Base-by-base conservation (phyloP, 768 basidiomycete species). In the Mycena belliarum region DNA sequence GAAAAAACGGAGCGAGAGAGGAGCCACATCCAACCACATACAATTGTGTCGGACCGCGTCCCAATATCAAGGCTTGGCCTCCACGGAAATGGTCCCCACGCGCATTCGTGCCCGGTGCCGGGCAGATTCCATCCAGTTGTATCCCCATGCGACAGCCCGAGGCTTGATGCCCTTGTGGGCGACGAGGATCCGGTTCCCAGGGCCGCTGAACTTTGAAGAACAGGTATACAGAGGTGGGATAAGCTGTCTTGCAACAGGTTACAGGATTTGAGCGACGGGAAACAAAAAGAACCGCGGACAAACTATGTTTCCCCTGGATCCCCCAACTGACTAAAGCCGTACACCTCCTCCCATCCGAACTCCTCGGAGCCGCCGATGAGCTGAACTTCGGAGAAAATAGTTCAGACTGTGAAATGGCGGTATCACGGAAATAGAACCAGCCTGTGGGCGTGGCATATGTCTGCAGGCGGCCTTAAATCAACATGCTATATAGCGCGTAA, bases 251-350 rank as follows among this genome's bases (percentile, higher is more conserved):
- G n/a, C n/a, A n/a, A n/a, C n/a, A n/a, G n/a, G n/a, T n/a, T n/a
- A n/a, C n/a, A n/a, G n/a, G n/a, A n/a, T n/a, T n/a, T n/a, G n/a
- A n/a, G n/a, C 43, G 32, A 35, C 32, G 38, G 40, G 16, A 28
- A 23, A n/a, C 25, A 3, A 29, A 2, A 16, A 2, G 14, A 6
- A 23, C 7, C 2, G 24, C 11, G n/a, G 14, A 64, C 74, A 51
- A 50, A 79, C 78, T 35, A 70, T 66, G 53, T 75, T 78, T 21
- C 76, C 76, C 49, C n/a, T n/a, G 74, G 68, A 53, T 80, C 72
- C 79, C 79, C 80, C 79, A 79, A 81, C 59, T 80, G 75, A n/a
- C 80, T 79, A 55, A 75, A 76, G 26, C 79, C 76, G 45, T 80
- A 69, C 67, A 79, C 76, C 52, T 72, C 68, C 1, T 79, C 79